Conservation (phyloP, 169 alveolate species). For the Plasmodium adleri region DNA sequence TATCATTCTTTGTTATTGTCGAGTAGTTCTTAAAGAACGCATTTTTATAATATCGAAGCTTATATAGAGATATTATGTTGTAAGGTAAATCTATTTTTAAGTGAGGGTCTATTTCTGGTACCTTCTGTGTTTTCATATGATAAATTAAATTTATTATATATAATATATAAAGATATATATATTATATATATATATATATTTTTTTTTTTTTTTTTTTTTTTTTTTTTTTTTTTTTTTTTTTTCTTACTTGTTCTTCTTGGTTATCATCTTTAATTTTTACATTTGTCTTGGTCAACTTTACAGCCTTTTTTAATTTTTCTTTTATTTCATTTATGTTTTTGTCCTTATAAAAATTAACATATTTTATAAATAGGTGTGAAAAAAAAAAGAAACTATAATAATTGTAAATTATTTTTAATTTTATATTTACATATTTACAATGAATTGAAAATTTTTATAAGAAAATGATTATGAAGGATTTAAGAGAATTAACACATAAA, state of each 20-base stretch:
- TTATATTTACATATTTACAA: too few relatives aligned
- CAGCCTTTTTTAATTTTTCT: constrained; percentile 47
- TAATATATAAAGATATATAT: neutral
- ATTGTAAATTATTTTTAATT: too few relatives aligned
- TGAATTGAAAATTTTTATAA: too few relatives aligned
- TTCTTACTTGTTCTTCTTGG: constrained; percentile 1
- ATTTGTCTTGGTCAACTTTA: constrained; percentile 42
- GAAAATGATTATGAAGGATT: too few relatives aligned
- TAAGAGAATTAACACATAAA: too few relatives aligned
- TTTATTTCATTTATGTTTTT: constrained; percentile 53
- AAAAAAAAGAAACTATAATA: too few relatives aligned
- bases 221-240: neutral
- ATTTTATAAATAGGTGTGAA: neutral
- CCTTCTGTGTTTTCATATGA: constrained; percentile 4
- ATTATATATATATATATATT: neutral
- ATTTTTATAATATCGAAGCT: constrained; percentile 37
- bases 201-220: too few relatives aligned
- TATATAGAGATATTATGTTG: constrained; percentile 36
- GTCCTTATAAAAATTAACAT: constrained; percentile 25
- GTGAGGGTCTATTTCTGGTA: constrained; percentile 12
- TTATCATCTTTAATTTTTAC: neutral
- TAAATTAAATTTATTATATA: neutral
- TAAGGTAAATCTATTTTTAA: constrained; percentile 48
- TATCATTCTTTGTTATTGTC: constrained; percentile 53
- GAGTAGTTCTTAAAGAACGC: constrained; percentile 38